Evolutionary conservation across 441 rosid genomes (phyloP).

Genomic region (Theobroma grandiflorum): DNA sequence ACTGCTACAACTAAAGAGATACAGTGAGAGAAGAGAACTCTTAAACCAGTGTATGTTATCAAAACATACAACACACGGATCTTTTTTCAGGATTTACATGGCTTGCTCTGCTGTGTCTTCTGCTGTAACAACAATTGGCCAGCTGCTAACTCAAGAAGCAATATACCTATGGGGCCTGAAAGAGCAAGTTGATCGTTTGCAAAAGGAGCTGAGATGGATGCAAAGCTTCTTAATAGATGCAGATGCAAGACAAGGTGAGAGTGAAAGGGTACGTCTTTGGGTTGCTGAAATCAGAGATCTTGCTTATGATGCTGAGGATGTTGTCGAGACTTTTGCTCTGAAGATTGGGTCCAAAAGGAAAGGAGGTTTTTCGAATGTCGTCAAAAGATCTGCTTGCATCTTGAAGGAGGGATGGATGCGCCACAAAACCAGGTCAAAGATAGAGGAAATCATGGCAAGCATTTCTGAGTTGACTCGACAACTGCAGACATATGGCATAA

Average conservation of each 20-base stretch:
- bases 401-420: constrained; percentile 16
- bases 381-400: constrained; percentile 20
- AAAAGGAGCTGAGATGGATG: constrained; percentile 34
- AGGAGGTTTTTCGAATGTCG: neutral
- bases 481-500: constrained; percentile 33
- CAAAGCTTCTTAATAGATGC: constrained; percentile 39
- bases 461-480: constrained; percentile 25
- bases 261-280: constrained; percentile 21
- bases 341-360: constrained; percentile 12
- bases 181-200: constrained; percentile 38
- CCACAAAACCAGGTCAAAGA: constrained; percentile 16
- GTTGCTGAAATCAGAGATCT: constrained; percentile 39
- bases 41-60: too few relatives aligned
- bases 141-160: constrained; percentile 34
- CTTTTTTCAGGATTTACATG: neutral
- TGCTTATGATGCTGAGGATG: constrained; percentile 41
- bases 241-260: constrained; percentile 29
- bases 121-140: constrained; percentile 35
- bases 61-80: too few relatives aligned
- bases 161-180: constrained; percentile 26
- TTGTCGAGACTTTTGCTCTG: constrained; percentile 30
- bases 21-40: too few relatives aligned
- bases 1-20: too few relatives aligned
- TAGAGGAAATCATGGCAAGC: constrained; percentile 28
- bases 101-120: constrained; percentile 36